Base-by-base conservation (phyloP, 257 asterid genomes). In the Striga asiatica region DNA sequence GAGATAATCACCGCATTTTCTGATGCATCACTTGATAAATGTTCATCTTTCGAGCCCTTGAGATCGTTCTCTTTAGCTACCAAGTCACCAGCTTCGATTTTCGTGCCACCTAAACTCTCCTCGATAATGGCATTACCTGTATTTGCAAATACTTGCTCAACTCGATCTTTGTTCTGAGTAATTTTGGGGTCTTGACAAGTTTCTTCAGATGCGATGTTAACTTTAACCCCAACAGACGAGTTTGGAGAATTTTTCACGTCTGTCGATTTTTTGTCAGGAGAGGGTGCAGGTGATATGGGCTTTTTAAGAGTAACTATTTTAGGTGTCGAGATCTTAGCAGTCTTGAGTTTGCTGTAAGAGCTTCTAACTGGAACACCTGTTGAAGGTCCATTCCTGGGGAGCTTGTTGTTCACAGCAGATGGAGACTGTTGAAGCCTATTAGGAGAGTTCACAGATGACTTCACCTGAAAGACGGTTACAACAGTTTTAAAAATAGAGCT, bases 391-490 rank as follows among this genome's bases (percentile, higher is more conserved):
- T 32, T 62, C 71, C 65, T 85, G 64, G 83, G 64, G 34, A 75
- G 22, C 54, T 24, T 62, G 5, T 72, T 38, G 1, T 62, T 78
- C 53, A 69, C 48, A 25, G 71, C 66, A 38, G 77, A 50, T 62
- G 56, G 78, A 62, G 77, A 60, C 38, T 32, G 78, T 58, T 56
- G 35, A 41, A 74, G 63, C 54, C 85, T 88, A 41, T 49, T 81
- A 23, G 97, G 89, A 31, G 97, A 75, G 35, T 81, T 81, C 46
- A 61, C 69, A 0, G 60, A 57, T 42, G 95, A 71, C 70, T 81
- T 85, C 49, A 35, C 78, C 94, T 83, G 84, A 68, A 71, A 70
- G 35, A 61, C 29, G 54, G 6, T n/a, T n/a, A n/a, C n/a, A 56
- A 63, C 49, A 61, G 14, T n/a, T 49, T 52, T 28, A 66, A 68